Conservation (phyloP, 2,329 filamentous ascomycete genomes). For the Sarocladium kiliense region DNA sequence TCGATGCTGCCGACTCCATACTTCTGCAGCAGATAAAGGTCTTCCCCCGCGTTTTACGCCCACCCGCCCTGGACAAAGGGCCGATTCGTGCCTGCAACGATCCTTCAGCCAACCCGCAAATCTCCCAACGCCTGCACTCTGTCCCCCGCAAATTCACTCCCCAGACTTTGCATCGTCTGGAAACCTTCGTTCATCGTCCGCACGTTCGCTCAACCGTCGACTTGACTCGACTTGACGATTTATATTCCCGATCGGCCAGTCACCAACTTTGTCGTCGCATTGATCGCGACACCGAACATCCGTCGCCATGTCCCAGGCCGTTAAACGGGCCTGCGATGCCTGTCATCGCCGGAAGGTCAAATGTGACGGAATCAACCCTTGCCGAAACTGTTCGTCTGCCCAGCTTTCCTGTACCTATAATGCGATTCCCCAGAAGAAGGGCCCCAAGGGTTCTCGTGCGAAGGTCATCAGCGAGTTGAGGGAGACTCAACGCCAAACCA, state of each 20-base stretch:
- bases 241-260: background rate
- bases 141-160: slow-evolving; percentile 4
- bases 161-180: background rate
- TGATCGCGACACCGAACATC: background rate
- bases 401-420: slow-evolving; percentile 69
- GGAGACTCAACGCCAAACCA: slow-evolving; percentile 62
- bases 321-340: slow-evolving; percentile 64
- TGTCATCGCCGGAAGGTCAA: slow-evolving; percentile 72
- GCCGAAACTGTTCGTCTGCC: slow-evolving; percentile 64
- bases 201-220: background rate
- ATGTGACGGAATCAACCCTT: slow-evolving; percentile 66
- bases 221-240: slow-evolving; percentile 11
- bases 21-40: slow-evolving; percentile 6
- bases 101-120: slow-evolving; percentile 8
- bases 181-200: background rate
- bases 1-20: background rate
- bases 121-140: slow-evolving; percentile 1
- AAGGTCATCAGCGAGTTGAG: slow-evolving; percentile 72
- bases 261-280: background rate
- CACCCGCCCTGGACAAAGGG: slow-evolving; percentile 6
- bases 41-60: slow-evolving; percentile 8
- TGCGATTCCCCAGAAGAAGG: slow-evolving; percentile 71
- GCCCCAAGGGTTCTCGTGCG: slow-evolving; percentile 67
- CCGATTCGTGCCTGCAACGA: slow-evolving; percentile 8
- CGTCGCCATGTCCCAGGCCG: slow-evolving; percentile 42